Evolutionary conservation across 1,284 basidiomycete species (phyloP), one percentile per base, ranked within the genome.

Genomic region (Sparassis latifolia): DNA sequence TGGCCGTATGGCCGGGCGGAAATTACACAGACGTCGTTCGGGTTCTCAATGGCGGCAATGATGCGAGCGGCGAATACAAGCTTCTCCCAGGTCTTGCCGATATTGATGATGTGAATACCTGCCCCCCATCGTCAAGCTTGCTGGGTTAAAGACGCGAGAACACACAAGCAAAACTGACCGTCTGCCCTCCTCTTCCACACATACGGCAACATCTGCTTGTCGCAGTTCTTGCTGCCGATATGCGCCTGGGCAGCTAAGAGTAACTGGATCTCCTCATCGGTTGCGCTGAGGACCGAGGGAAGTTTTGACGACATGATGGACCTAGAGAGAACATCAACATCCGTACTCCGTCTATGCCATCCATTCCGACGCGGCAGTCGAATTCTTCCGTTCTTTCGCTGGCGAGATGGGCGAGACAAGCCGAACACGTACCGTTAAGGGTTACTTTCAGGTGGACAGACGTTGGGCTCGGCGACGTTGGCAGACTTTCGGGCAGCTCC

Each of bases 81-180:
- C 78, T 99, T 99, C 77, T 98, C 94, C 96, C 95, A 98, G 62
- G 96, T 99, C 85, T 98, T 98, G 69, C 95, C 95, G 64, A 98
- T 87, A 86, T 99, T 97, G 67, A 98, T 75, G 66, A 99, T 77
- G 78, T 98, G 88, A 74, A 98, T 93, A 63, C 94, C 91, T 93
- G 67, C 39, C 20, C 20, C 20, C 20, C 20, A 20, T 20, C 20
- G 20, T 20, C 20, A 20, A 20, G 20, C 20, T 1, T 20, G 20
- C 20, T 20, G 20, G 20, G 20, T 20, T 20, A 20, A 20, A 20
- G 39, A 47, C 32, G 20, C 20, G 20, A 20, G 20, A 20, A 20
- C 20, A 20, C 20, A 20, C 20, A 44, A 47, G 42, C 6, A 51
- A 52, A 49, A 71, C 86, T 68, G 64, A 92, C 94, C 96, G 74